Evolutionary conservation across 2,329 filamentous ascomycete species (phyloP), one percentile per base, ranked within the genome.

Genomic region (Sarocladium strictum): DNA sequence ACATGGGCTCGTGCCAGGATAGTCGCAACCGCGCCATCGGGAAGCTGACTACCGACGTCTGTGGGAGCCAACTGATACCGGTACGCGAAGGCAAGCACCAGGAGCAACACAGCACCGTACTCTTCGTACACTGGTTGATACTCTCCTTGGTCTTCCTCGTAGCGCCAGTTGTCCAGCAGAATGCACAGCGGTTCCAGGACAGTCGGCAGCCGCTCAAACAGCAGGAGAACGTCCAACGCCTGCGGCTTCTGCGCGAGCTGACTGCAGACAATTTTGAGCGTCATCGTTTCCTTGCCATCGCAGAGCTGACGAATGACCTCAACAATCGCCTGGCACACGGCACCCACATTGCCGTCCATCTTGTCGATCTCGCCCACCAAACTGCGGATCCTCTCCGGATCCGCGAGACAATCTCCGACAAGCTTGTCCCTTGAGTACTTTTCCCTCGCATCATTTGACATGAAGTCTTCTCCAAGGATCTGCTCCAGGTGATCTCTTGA

Each of bases 341-440:
- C 90, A 2, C 89, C 90, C 2, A 90, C 90, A 67, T 97, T 97
- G 1, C 93, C 93, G 63, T 96, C 90, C 79, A 94, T 91, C 52
- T 86, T 87, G 55, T 96, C 90, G 23, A 99, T 76, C 62, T 96
- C 90, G 37, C 85, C 81, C 38, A 97, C 83, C 29, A 96, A 76
- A 41, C 85, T 81, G 60, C 91, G 87, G 1, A 89, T 83, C 58
- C 85, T 83, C 58, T 90, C 87, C 1, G 85, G 82, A 60, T 95
- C 90, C 11, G 81, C 79, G 49, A 87, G 79, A 59, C 91, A 96
- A 64, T 94, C 86, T 50, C 84, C 79, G 0, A 96, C 81, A 12
- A 99, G 74, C 27, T 84, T 80, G 26, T 94, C 88, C 67, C 93
- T 94, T 47, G 81, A 78, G 61, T 90, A 90, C 56, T 86, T 86